Conservation (phyloP, 2,329 filamentous ascomycete genomes). For the Tympanopsis confertula region DNA sequence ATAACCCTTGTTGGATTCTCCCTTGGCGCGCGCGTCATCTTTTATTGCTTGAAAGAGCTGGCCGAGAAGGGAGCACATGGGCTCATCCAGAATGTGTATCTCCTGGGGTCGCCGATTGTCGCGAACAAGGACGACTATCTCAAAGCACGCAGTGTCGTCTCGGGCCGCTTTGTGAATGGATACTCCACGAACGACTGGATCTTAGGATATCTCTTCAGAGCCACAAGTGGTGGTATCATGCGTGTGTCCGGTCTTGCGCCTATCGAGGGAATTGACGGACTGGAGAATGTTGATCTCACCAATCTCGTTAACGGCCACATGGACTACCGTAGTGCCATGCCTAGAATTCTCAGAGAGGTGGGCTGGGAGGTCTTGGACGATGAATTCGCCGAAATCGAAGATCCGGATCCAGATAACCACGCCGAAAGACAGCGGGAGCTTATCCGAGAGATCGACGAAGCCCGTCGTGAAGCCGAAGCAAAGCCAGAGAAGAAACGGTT, state of each 20-base stretch:
- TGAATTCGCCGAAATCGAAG: constrained; percentile 92
- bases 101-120: constrained; percentile 87
- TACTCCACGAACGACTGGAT: constrained; percentile 97
- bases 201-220: constrained; percentile 84
- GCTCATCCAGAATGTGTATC: constrained; percentile 84
- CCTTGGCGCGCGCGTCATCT: constrained; percentile 82
- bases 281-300: constrained; percentile 86
- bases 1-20: constrained; percentile 93
- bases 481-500: constrained; percentile 57
- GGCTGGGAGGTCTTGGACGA: constrained; percentile 88
- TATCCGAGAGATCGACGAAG: constrained; percentile 93
- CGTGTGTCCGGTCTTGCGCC: constrained; percentile 73
- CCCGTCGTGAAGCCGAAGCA: constrained; percentile 75
- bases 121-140: constrained; percentile 84
- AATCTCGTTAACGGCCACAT: constrained; percentile 83
- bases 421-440: constrained; percentile 77
- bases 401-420: constrained; percentile 92
- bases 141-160: constrained; percentile 68
- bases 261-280: constrained; percentile 62
- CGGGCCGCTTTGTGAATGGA: constrained; percentile 88
- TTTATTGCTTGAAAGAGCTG: constrained; percentile 79
- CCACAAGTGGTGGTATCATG: constrained; percentile 85
- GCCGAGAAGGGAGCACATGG: constrained; percentile 74
- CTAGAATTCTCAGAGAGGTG: constrained; percentile 70
- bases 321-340: constrained; percentile 92